Evolutionary conservation across 1,284 basidiomycete genomes (phyloP), one percentile per base, ranked within the genome.

Genomic region (Malassezia dermatis): DNA sequence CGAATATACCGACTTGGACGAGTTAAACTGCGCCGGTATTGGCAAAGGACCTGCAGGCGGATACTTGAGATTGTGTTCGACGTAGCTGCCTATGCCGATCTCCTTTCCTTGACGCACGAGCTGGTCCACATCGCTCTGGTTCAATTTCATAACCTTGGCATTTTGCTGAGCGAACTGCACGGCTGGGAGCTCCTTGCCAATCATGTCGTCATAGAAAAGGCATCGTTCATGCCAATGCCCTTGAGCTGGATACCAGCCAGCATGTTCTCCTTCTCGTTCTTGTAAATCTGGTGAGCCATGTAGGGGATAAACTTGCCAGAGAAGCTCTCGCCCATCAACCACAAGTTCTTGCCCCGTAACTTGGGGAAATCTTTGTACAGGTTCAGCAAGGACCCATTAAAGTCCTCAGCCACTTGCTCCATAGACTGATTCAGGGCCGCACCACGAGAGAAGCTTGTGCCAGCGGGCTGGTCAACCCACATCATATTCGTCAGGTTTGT

Each of bases 301-400:
- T 89, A 93, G 15, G 93, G 93, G 61, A 96, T 91, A 78, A 88
- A 96, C 78, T 95, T 90, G 17, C 93, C 93, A 15, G 89, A 91
- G 71, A 84, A 98, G 59, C 86, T 89, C 78, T 69, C 65, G 32
- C 69, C 69, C 1, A 61, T 66, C 30, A 67, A 49, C 34, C 53
- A 63, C 6, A 64, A 61, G 43, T 61, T 64, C 35, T 64, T 58
- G 37, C 57, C 54, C 8, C 50, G 52, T 12, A 65, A 15, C 39
- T 60, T 52, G 19, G 56, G 58, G 31, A 69, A 72, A 4, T 58
- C 63, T 6, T 58, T 50, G 49, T 56, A 63, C 43, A 64, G 64
- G 48, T 64, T 59, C n/a, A 44, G 40, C 34, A 66, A 60, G 61
- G 74, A 74, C 1, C 63, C 63, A 45, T 61, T 61, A 51, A 78